These are phyloP conservation scores for Diaporthe sp. DNA, from an alignment of 2,329 filamentous ascomycete genomes.

Conservation along the genomic window DNA sequence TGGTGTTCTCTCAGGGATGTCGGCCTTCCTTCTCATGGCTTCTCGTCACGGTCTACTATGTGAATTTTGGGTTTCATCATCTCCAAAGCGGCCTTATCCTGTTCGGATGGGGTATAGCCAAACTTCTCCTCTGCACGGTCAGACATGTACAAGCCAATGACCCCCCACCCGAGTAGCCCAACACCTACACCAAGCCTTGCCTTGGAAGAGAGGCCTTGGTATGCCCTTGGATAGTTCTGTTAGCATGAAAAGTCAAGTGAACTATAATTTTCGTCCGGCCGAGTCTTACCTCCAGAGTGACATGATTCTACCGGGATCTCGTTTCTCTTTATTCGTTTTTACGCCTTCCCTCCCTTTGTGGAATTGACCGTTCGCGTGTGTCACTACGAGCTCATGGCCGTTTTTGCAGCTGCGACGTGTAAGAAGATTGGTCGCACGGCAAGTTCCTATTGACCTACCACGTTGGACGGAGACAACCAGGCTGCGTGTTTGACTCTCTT, in stretches of 20 bases:
- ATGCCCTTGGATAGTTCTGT: constrained; percentile 64
- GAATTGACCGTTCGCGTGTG: background rate
- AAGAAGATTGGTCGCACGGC: background rate
- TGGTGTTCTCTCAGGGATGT: background rate
- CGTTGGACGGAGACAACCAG: background rate
- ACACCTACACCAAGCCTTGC: constrained; percentile 80
- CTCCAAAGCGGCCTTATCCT: constrained; percentile 78
- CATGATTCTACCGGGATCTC: constrained; percentile 18
- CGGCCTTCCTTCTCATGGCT: constrained; percentile 33
- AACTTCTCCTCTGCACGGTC: constrained; percentile 81
- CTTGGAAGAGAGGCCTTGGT: constrained; percentile 78
- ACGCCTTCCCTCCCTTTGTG: too few relatives aligned
- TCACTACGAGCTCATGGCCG: constrained; percentile 9
- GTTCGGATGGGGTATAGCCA: constrained; percentile 78
- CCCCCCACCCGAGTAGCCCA: constrained; percentile 83
- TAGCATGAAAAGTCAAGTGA: background rate
- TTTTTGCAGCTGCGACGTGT: background rate
- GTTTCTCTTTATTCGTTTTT: background rate
- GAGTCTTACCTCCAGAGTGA: constrained; percentile 38
- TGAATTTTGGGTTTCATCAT: constrained; percentile 73
- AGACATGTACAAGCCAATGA: constrained; percentile 78
- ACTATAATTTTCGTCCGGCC: background rate
- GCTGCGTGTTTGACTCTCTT: background rate
- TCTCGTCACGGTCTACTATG: constrained; percentile 65
- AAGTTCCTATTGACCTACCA: background rate